Percentiles rank a stretch among this genome's conserved stretches.
Evolutionary conservation across 495 filamentous ascomycete species (phyloP).

Genomic region (Xylaria intraflava): DNA sequence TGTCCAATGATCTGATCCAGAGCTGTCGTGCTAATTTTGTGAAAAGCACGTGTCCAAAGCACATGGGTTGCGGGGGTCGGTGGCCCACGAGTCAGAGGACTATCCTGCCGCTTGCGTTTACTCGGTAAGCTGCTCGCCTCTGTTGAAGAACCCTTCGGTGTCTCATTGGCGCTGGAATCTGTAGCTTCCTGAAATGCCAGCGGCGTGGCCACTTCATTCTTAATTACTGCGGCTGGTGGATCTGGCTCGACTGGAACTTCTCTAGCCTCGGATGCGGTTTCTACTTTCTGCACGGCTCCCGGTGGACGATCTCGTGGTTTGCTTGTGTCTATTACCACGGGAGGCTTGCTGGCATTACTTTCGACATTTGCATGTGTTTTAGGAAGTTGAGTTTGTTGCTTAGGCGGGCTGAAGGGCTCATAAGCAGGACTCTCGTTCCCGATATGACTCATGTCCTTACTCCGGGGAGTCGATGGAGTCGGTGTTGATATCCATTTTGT

Average conservation of each 20-base stretch:
- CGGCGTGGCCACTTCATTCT: slow-evolving; percentile 63
- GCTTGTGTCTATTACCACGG: slow-evolving; percentile 19
- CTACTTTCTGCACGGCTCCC: slow-evolving; percentile 25
- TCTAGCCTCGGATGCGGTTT: slow-evolving; percentile 45
- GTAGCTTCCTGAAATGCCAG: slow-evolving; percentile 43
- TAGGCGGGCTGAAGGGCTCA: slow-evolving; percentile 43
- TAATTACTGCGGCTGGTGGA: slow-evolving; percentile 45
- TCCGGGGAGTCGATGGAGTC: slow-evolving; percentile 42
- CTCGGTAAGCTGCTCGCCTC: slow-evolving; percentile 14
- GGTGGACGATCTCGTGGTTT: slow-evolving; percentile 29
- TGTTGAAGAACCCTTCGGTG: slow-evolving; percentile 17
- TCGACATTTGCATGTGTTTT: slow-evolving; percentile 22
- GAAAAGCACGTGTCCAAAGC: slow-evolving; percentile 68
- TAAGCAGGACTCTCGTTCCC: slow-evolving; percentile 34
- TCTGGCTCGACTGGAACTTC: slow-evolving; percentile 46
- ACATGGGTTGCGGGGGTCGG: slow-evolving; percentile 51
- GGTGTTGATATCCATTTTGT: slow-evolving; percentile 44
- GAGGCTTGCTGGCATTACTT: slow-evolving; percentile 20
- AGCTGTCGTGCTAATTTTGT: slow-evolving; percentile 66
- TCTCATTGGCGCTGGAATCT: slow-evolving; percentile 46
- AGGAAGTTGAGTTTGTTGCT: slow-evolving; percentile 29
- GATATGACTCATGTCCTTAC: slow-evolving; percentile 22
- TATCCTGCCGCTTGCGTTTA: slow-evolving; percentile 45
- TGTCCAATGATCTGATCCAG: slow-evolving; percentile 81
- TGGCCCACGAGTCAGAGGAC: slow-evolving; percentile 31